Conservation (phyloP, 2,329 filamentous ascomycete species). For the Byssothecium circinans region DNA sequence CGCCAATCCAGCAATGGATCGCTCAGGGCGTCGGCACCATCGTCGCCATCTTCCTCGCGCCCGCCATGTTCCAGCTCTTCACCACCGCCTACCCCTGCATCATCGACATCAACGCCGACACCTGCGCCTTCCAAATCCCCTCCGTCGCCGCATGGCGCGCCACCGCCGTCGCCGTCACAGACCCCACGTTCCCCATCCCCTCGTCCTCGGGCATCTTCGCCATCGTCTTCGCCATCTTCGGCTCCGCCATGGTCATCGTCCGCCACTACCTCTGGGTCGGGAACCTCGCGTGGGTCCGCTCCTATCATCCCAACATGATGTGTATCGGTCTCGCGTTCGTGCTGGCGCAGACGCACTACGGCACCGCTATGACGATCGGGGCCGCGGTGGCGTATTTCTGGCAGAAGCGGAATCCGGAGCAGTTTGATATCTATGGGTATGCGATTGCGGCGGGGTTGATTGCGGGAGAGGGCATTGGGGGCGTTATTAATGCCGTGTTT, state of each 20-base stretch:
- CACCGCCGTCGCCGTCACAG: constrained; percentile 64
- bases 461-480: constrained; percentile 65
- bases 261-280: constrained; percentile 60
- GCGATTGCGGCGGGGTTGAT: constrained; percentile 63
- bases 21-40: constrained; percentile 65
- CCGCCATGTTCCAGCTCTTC: constrained; percentile 69
- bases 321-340: constrained; percentile 63
- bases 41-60: constrained; percentile 67
- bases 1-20: constrained; percentile 67
- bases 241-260: constrained; percentile 55
- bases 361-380: constrained; percentile 61
- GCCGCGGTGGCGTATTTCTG: constrained; percentile 56
- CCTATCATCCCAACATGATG: constrained; percentile 65
- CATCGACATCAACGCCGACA: constrained; percentile 50
- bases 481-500: constrained; percentile 62
- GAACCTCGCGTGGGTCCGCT: constrained; percentile 56
- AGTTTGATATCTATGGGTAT: constrained; percentile 62
- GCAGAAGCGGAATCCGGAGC: constrained; percentile 55
- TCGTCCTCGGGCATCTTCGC: constrained; percentile 59
- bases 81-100: constrained; percentile 70
- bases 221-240: constrained; percentile 57
- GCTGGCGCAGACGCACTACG: constrained; percentile 59
- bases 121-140: constrained; percentile 63
- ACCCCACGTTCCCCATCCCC: constrained; percentile 59
- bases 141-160: constrained; percentile 68